Evolutionary conservation across 2,329 filamentous ascomycete genomes (phyloP), one percentile per base, ranked within the genome.

Genomic region (Capronia epimyces): DNA sequence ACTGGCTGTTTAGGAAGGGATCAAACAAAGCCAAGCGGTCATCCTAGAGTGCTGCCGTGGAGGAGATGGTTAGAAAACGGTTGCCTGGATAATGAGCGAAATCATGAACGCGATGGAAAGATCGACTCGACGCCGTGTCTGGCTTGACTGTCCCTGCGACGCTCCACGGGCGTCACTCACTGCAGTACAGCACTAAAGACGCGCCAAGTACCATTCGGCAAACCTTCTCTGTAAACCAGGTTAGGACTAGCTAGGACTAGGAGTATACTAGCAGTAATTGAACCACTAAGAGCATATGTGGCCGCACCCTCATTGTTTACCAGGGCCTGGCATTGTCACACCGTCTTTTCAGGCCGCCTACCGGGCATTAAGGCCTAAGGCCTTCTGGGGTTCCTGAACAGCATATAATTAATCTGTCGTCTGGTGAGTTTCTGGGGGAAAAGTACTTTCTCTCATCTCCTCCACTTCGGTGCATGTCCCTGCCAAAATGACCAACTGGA

Each of bases 401-500:
- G n/a, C n/a, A n/a, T n/a, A n/a, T n/a, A n/a, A n/a, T n/a, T n/a
- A n/a, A n/a, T n/a, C n/a, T n/a, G n/a, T n/a, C n/a, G 10, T 27
- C 24, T 27, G 24, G 24, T 27, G 24, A 27, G 10, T 10, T 5
- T 27, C 24, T 27, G 24, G 24, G 5, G 24, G 10, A 27, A 5
- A 7, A 13, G 27, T 29, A 29, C 8, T 7, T 29, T 29, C 2
- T 1, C 31, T 15, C 31, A n/a, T 2, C 9, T 22, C 36, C 20
- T 18, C 7, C 36, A 1, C 20, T 40, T 21, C 37, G 31, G 12
- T 6, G 21, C 10, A 12, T 13, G 20, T 9, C 15, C 13, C 18
- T 25, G 12, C 20, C 25, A 54, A 43, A 22, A 58, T 60, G 57
- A 53, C 54, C 16, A 54, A 53, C 34, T 58, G 58, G 58, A 58